Base-by-base conservation (phyloP, 441 rosid species). In the Erodium trifolium region DNA sequence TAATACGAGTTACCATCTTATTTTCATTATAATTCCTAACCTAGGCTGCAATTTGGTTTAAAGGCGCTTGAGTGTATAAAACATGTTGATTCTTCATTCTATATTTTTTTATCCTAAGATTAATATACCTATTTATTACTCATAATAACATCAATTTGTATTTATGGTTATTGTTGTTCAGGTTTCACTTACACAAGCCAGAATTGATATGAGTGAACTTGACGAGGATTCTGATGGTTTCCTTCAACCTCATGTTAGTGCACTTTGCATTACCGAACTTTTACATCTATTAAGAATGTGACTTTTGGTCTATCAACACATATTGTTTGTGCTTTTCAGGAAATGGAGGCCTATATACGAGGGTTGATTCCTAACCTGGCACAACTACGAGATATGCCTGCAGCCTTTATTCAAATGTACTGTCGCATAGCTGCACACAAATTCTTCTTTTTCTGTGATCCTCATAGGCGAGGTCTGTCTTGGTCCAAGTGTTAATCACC, bases 181-280 rank as follows among this genome's bases (percentile, higher is more conserved):
- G 99, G 99, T 94, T 76, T 94, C 98, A n/a, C 90, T 94, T 75
- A 92, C 99, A 62, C 97, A 92, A 77, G 99, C 99, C 69, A 88
- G 98, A 82, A 94, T 94, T 70, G 98, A 92, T 73, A 94, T 92
- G 99, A 94, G 99, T 77, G 99, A 94, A 82, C 96, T 94, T 65
- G 99, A 92, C 60, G 97, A 94, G 77, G 99, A 92, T 78, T 92
- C 98, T 67, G 99, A 94, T 76, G 99, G 99, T 76, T 94, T 94
- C 73, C 98, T 94, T 78, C 98, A 85, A 71, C 74, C 92, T 78
- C 81, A 84, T 75, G 99, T 94, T 82, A 74, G 82, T 10, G 37
- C 14, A 70, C 65, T 67, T 5, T 67, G 74, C 68, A 29, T 27
- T 64, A 59, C 18, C 53, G 5, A 35, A 37, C 71, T n/a, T 57